phyloP scores from a whole-genome alignment of 352 stramenopile species.

The Phytophthora tentaculata region DNA sequence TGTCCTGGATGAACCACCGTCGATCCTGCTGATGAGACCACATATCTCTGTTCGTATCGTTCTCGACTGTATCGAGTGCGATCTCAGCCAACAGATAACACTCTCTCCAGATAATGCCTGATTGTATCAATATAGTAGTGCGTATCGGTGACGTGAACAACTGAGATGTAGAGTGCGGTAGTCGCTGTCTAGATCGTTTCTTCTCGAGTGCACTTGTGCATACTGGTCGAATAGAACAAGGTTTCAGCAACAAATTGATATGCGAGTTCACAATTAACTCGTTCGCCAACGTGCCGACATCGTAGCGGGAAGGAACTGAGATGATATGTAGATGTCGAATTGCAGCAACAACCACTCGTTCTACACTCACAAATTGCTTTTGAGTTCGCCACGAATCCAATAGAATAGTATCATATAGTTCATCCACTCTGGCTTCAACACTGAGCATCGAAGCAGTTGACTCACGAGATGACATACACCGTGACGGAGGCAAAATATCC shows the following conservation, averaged over 20 bases:
- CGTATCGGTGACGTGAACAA: slow-evolving; percentile 13
- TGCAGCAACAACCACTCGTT: slow-evolving; percentile 39
- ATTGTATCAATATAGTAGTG: slow-evolving; percentile 46
- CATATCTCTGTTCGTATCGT: neutral
- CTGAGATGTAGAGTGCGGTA: slow-evolving; percentile 23
- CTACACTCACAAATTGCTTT: slow-evolving; percentile 35
- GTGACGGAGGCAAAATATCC: slow-evolving; percentile 18
- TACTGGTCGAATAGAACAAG: slow-evolving; percentile 14
- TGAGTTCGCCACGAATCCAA: slow-evolving; percentile 12
- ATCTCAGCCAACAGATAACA: slow-evolving; percentile 56
- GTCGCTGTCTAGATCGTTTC: slow-evolving; percentile 29
- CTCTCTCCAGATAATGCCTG: slow-evolving; percentile 61
- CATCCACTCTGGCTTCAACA: slow-evolving; percentile 38
- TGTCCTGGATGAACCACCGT: slow-evolving; percentile 24
- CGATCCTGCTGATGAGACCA: slow-evolving; percentile 12
- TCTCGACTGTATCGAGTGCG: slow-evolving; percentile 20
- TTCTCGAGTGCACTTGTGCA: slow-evolving; percentile 26
- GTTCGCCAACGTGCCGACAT: slow-evolving; percentile 21
- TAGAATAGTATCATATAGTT: slow-evolving; percentile 37
- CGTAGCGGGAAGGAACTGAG: slow-evolving; percentile 31
- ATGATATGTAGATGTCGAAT: slow-evolving; percentile 54
- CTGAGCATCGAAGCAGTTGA: slow-evolving; percentile 4
- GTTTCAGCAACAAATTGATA: slow-evolving; percentile 38
- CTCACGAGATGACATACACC: slow-evolving; percentile 3
- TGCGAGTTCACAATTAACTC: slow-evolving; percentile 48